These are phyloP conservation scores for Tetradesmus obliquus DNA, from an alignment of 139 green algal species.

Conservation along the genomic window DNA sequence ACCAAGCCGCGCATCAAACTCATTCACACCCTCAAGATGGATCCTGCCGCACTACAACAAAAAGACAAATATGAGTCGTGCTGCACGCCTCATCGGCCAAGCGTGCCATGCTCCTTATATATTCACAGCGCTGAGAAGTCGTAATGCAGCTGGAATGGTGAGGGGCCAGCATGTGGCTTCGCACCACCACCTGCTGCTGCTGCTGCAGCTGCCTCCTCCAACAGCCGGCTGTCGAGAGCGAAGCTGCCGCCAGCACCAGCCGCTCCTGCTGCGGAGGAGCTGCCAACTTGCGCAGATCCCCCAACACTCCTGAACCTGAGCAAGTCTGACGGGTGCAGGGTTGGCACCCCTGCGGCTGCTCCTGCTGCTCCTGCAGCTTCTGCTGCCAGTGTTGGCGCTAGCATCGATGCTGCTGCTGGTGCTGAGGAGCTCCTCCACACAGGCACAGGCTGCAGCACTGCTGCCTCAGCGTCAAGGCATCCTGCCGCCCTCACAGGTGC, in stretches of 20 bases:
- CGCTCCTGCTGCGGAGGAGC: background rate
- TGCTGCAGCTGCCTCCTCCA: background rate
- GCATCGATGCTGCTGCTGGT: background rate
- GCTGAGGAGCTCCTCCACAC: background rate
- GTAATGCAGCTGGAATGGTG: constrained; percentile 24
- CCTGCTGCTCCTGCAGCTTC: background rate
- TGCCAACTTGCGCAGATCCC: background rate
- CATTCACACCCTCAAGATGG: background rate
- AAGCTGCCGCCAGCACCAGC: background rate
- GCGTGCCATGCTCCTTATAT: background rate
- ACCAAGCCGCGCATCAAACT: too few species aligned
- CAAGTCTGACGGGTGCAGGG: background rate
- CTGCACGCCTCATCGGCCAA: background rate
- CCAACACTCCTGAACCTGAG: background rate
- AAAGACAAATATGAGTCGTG: background rate
- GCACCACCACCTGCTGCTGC: background rate
- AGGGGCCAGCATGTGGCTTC: background rate
- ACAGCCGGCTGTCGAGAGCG: background rate
- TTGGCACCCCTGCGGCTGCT: background rate
- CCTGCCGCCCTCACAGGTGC: background rate
- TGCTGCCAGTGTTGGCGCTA: background rate
- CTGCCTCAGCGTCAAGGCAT: background rate
- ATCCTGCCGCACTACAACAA: background rate
- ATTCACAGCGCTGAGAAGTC: background rate
- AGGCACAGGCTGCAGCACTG: background rate